A percentile compares a stretch with the other conserved stretches of the same genome.
Evolutionary conservation across 345 rosid genomes (phyloP).

Genomic region (Linum lewisii): DNA sequence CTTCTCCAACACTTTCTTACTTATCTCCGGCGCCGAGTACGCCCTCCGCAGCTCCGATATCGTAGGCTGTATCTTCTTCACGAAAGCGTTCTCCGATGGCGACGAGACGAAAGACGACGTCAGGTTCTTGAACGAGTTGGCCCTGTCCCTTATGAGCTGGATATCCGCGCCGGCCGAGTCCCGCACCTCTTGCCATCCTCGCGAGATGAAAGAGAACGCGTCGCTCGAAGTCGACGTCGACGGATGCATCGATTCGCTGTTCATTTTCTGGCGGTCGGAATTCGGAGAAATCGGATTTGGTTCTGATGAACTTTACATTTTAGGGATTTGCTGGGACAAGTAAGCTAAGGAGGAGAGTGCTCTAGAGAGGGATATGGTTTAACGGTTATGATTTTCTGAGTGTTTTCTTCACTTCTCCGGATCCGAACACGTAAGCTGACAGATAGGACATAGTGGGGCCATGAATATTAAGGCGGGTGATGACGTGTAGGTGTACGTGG

Average conservation of each 20-base stretch:
- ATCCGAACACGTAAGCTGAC: slow-evolving; percentile 34
- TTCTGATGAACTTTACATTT: not conserved
- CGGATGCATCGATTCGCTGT: slow-evolving; percentile 11
- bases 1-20: slow-evolving; percentile 73
- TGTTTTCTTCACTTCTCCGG: slow-evolving; percentile 18
- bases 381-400: slow-evolving; percentile 32
- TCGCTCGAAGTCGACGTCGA: slow-evolving; percentile 33
- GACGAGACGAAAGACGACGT: slow-evolving; percentile 47
- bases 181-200: slow-evolving; percentile 85
- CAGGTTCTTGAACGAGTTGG: slow-evolving; percentile 75
- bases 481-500: too few species aligned
- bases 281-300: not conserved
- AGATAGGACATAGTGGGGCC: slow-evolving; percentile 26
- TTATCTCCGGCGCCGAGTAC: slow-evolving; percentile 88
- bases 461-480: too few species aligned
- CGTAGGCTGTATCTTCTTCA: slow-evolving; percentile 85
- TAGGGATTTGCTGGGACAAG: slow-evolving; percentile 10
- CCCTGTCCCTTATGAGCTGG: slow-evolving; percentile 71
- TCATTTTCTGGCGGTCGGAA: slow-evolving; percentile 25
- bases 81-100: slow-evolving; percentile 59
- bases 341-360: not conserved
- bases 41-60: slow-evolving; percentile 77
- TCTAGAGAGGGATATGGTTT: slow-evolving; percentile 3
- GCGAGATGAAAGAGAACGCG: slow-evolving; percentile 65
- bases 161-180: slow-evolving; percentile 94